A percentile compares a stretch with the other conserved stretches of the same genome.
These are phyloP conservation scores for Stephania cephalantha DNA, from an alignment of 164 flowering plant species.

Conservation along the genomic window DNA sequence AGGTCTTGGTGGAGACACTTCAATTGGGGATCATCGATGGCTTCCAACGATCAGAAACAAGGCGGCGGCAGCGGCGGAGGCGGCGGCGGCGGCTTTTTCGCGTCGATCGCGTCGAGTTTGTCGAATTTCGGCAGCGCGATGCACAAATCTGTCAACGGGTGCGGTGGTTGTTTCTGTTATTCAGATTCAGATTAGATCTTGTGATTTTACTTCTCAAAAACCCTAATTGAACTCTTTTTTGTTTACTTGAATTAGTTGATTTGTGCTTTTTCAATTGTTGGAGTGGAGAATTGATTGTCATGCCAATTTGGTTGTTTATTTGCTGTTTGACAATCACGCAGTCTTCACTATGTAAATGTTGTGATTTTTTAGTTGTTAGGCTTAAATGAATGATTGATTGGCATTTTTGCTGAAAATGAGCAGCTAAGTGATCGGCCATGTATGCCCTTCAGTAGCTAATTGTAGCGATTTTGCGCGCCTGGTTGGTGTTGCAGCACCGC, in stretches of 20 bases:
- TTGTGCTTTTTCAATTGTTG: neutral
- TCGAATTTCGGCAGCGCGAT: conserved; percentile 37
- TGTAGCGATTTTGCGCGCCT: too few relatives aligned
- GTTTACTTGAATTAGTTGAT: neutral
- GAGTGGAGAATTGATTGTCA: neutral
- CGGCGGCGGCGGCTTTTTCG: conserved; percentile 32
- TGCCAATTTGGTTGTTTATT: neutral
- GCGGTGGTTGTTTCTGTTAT: neutral
- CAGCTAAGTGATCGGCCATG: too few relatives aligned
- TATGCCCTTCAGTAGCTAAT: too few relatives aligned
- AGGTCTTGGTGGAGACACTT: neutral
- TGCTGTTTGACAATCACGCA: neutral
- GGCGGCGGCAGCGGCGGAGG: conserved; percentile 5
- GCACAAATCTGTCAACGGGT: conserved; percentile 54
- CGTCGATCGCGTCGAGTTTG: conserved; percentile 35
- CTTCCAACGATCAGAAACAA: conserved; percentile 41
- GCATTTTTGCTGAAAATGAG: too few relatives aligned
- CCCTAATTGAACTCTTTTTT: neutral
- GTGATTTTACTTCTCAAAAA: neutral
- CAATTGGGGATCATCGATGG: conserved; percentile 26
- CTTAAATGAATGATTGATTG: too few relatives aligned
- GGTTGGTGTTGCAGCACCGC: too few relatives aligned
- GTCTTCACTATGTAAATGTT: too few relatives aligned
- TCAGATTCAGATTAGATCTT: neutral
- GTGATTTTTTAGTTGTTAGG: too few relatives aligned